Percentiles rank a stretch among this genome's conserved stretches.
phyloP scores from a whole-genome alignment of 179 eudicot genomes.

The Drosera spatulata region DNA sequence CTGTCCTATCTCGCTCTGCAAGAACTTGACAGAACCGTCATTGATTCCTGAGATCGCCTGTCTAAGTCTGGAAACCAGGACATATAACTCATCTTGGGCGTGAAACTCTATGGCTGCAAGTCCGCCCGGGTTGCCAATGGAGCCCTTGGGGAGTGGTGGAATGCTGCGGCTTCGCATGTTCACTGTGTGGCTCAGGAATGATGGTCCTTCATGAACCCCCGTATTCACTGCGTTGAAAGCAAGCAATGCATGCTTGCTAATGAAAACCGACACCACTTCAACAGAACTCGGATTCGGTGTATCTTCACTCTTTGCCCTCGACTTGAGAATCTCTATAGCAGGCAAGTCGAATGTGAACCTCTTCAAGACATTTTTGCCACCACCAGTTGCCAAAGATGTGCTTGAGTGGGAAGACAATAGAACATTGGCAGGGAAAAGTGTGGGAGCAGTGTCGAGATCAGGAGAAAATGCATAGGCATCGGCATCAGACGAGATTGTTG shows the following conservation, averaged over 20 bases:
- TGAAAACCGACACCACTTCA: conserved; percentile 11
- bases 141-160: conserved; percentile 7
- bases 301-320: conserved; percentile 2
- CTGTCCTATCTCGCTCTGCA: conserved; percentile 6
- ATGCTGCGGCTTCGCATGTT: conserved; percentile 7
- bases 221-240: not conserved
- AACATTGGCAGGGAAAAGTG: conserved; percentile 1
- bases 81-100: not conserved
- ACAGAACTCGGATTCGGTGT: conserved; percentile 12
- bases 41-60: conserved; percentile 2
- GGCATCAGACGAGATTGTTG: not conserved
- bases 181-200: conserved; percentile 8
- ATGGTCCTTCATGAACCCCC: not conserved
- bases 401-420: not conserved
- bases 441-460: conserved; percentile 1
- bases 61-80: conserved; percentile 1
- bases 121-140: conserved; percentile 11
- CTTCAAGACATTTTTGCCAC: not conserved
- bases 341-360: conserved; percentile 6
- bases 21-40: not conserved
- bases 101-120: conserved; percentile 2
- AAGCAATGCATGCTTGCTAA: conserved; percentile 10
- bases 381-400: not conserved
- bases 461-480: conserved; percentile 5
- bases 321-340: conserved; percentile 4